Percentiles rank a stretch among this genome's conserved stretches.
Conservation (phyloP, 2,329 filamentous ascomycete genomes). For the Zasmidium citrigriseum region DNA sequence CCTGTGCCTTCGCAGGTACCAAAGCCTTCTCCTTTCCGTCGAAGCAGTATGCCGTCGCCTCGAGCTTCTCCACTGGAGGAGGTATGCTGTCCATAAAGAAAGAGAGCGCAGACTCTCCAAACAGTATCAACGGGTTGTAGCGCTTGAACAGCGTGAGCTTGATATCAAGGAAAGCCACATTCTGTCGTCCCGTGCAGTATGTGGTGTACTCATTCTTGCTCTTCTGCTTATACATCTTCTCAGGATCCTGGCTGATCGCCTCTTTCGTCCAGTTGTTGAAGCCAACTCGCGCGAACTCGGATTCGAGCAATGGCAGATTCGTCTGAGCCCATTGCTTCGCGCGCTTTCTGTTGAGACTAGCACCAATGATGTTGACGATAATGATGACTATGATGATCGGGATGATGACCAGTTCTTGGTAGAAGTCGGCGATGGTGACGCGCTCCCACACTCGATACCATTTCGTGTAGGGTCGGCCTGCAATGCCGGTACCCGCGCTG, state of each 20-base stretch:
- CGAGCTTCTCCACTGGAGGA: slow-evolving; percentile 69
- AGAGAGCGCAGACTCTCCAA: slow-evolving; percentile 68
- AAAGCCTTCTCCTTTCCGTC: slow-evolving; percentile 85
- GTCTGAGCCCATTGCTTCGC: slow-evolving; percentile 78
- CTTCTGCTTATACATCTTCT: slow-evolving; percentile 77
- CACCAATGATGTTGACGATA: slow-evolving; percentile 77
- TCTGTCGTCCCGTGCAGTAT: slow-evolving; percentile 90
- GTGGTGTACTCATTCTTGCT: slow-evolving; percentile 81
- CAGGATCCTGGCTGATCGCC: slow-evolving; percentile 41
- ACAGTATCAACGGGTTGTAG: slow-evolving; percentile 73
- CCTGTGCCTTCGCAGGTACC: slow-evolving; percentile 61
- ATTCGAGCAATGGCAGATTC: slow-evolving; percentile 69
- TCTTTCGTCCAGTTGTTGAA: slow-evolving; percentile 55
- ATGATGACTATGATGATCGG: slow-evolving; percentile 73
- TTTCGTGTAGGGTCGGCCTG: slow-evolving; percentile 73
- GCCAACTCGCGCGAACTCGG: slow-evolving; percentile 86
- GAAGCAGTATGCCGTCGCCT: slow-evolving; percentile 81
- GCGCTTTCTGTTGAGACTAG: slow-evolving; percentile 75
- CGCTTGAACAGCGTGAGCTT: slow-evolving; percentile 79
- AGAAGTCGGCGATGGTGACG: slow-evolving; percentile 79
- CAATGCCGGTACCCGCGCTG: slow-evolving; percentile 42
- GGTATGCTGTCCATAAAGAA: slow-evolving; percentile 80
- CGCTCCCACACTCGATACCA: slow-evolving; percentile 98
- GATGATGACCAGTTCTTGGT: slow-evolving; percentile 80
- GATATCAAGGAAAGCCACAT: slow-evolving; percentile 86